Percentiles rank a stretch among this genome's conserved stretches.
Conservation (phyloP, 192 early-diverging fungal species). For the Podila epigama region DNA sequence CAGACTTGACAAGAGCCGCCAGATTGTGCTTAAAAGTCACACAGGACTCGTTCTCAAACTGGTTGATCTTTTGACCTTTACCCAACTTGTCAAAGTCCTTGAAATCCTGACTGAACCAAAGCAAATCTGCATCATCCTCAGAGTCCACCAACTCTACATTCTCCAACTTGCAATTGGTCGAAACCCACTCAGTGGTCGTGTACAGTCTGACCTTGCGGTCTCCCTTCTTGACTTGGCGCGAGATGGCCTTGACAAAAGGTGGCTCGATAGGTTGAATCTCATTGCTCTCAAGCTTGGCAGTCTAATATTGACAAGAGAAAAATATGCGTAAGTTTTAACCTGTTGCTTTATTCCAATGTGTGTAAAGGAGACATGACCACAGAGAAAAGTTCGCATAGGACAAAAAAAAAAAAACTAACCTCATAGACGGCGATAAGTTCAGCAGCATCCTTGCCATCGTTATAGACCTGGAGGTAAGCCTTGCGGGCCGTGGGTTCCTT, state of each 20-base stretch:
- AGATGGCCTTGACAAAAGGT: slow-evolving; percentile 27
- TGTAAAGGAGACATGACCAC: background rate
- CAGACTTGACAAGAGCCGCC: slow-evolving; percentile 47
- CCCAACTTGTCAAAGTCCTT: slow-evolving; percentile 50
- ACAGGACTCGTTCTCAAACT: slow-evolving; percentile 52
- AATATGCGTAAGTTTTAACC: too few relatives aligned
- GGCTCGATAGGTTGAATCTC: slow-evolving; percentile 33
- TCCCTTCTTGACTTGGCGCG: background rate
- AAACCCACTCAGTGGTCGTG: slow-evolving; percentile 54
- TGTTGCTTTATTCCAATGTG: background rate
- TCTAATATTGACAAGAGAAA: background rate
- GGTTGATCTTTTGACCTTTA: slow-evolving; percentile 51
- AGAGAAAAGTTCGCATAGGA: background rate
- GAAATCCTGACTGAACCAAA: slow-evolving; percentile 55
- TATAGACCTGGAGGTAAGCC: slow-evolving; percentile 62
- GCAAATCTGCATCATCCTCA: slow-evolving; percentile 47
- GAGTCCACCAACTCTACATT: slow-evolving; percentile 46
- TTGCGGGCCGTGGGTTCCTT: slow-evolving; percentile 50
- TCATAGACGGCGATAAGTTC: slow-evolving; percentile 46
- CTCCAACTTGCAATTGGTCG: slow-evolving; percentile 48
- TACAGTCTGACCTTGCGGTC: slow-evolving; percentile 30
- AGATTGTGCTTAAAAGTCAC: slow-evolving; percentile 55
- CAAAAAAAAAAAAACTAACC: background rate
- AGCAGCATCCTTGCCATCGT: slow-evolving; percentile 35
- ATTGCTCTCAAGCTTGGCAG: slow-evolving; percentile 35